Base-by-base conservation (phyloP, 2,329 filamentous ascomycete species). In the Monosporascus sp. region DNA sequence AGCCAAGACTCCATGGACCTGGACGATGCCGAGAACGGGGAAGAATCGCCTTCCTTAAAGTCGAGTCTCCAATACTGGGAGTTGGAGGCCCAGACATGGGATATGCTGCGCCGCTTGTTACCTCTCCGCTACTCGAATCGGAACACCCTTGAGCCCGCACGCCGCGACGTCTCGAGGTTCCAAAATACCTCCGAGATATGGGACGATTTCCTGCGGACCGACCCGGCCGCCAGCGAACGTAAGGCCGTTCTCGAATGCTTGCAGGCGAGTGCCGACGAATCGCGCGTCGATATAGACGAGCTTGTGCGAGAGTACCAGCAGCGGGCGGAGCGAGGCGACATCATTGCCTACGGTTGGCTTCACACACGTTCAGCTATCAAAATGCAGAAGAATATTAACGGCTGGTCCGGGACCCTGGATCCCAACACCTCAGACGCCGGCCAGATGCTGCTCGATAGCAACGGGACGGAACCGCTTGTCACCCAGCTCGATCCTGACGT, bases 401-500 rank as follows among this genome's bases (percentile, higher is more conserved):
- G 83, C 27, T 86, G 82, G 77, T 80, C 80, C 37, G 80, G 84
- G 55, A 75, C 84, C 7, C 72, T 91, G 22, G 86, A 89, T 53
- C 84, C 84, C 2, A 77, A 80, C 57, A 80, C 81, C 40, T 72
- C 79, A 16, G 80, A 77, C 54, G 78, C 82, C 48, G 76, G 79
- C 22, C 74, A 78, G 50, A 80, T 79, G 3, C 77, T 84, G 48
- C 67, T 80, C 58, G 86, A 77, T 63, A 77, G 77, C 35, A 80
- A 84, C 49, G 76, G 74, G 62, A 82, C 79, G 26, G 83, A 84
- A 52, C 79, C 82, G 6, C 73, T 96, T 3, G 84, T 96, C 51
- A 95, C 91, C 1, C 90, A 96, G 62, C 78, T 99, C 37, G 94
- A 99, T 64, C 94, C 94, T 0, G 94, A 99, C 74, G 90, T 91